These are phyloP conservation scores for Mycena kentingensis DNA, from an alignment of 768 basidiomycete genomes.

Conservation along the genomic window DNA sequence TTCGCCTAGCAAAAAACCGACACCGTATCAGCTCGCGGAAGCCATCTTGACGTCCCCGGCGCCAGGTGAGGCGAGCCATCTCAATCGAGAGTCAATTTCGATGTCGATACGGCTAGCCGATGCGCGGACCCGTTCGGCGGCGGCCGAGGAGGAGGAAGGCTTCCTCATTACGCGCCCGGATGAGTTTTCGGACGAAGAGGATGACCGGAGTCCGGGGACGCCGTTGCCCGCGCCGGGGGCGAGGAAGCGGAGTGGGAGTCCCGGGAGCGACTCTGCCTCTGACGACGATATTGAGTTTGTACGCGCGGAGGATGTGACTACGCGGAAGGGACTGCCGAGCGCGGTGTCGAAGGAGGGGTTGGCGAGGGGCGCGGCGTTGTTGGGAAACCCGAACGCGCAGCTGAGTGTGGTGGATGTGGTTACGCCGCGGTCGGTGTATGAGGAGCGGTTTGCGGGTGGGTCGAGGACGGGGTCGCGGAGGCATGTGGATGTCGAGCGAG, in stretches of 20 bases:
- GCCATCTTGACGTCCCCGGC: constrained; percentile 75
- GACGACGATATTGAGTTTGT: constrained; percentile 1
- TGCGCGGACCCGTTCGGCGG: constrained; percentile 38
- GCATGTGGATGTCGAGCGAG: constrained; percentile 21
- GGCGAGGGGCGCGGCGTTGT: constrained; percentile 23
- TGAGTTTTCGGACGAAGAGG: constrained; percentile 15
- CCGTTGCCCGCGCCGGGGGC: not conserved
- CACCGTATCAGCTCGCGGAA: constrained; percentile 65
- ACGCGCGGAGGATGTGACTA: not conserved
- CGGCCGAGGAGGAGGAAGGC: constrained; percentile 33
- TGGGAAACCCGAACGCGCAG: constrained; percentile 50
- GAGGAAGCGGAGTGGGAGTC: constrained; percentile 8
- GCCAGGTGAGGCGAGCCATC: constrained; percentile 26
- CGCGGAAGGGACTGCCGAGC: not conserved
- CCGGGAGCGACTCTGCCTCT: constrained; percentile 1
- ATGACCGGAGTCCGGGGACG: not conserved
- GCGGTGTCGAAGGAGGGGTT: not conserved
- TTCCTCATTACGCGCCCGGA: constrained; percentile 15
- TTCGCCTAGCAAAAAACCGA: not conserved
- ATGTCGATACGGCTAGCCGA: constrained; percentile 47
- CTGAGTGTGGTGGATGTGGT: constrained; percentile 48
- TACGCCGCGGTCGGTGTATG: constrained; percentile 21
- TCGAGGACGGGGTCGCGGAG: constrained; percentile 24
- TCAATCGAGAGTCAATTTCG: not conserved
- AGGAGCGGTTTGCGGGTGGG: constrained; percentile 31